A percentile compares a stretch with the other conserved stretches of the same genome.
phyloP scores from a whole-genome alignment of 805 yeast genomes.

The Hyphopichia homilentoma region DNA sequence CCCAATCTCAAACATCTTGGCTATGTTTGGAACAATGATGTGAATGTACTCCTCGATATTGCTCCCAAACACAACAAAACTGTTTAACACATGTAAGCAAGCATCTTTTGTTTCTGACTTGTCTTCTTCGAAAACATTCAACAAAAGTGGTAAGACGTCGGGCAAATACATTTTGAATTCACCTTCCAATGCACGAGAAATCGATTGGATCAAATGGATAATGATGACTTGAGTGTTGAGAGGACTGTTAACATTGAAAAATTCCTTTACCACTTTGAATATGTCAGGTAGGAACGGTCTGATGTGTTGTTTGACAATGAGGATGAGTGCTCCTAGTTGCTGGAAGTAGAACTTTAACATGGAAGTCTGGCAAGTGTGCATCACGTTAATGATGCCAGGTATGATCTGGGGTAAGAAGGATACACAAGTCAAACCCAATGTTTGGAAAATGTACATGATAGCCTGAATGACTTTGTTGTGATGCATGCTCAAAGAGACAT shows the following conservation, averaged over 20 bases:
- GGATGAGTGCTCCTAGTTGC: conserved; percentile 74
- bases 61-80: conserved; percentile 82
- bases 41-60: conserved; percentile 87
- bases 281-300: conserved; percentile 77
- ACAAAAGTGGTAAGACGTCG: conserved; percentile 67
- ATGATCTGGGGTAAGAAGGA: conserved; percentile 84
- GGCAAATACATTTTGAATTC: conserved; percentile 87
- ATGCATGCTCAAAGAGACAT: conserved; percentile 77
- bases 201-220: conserved; percentile 73
- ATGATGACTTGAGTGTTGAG: conserved; percentile 71
- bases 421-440: conserved; percentile 84
- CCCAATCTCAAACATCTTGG: conserved; percentile 70
- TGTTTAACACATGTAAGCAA: conserved; percentile 69
- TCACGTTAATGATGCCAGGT: conserved; percentile 81
- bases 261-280: conserved; percentile 71
- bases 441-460: conserved; percentile 83
- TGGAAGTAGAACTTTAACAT: conserved; percentile 86
- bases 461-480: conserved; percentile 95
- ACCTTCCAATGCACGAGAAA: conserved; percentile 83
- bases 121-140: conserved; percentile 74
- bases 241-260: conserved; percentile 47
- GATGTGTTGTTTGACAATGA: conserved; percentile 85
- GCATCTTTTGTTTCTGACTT: conserved; percentile 57
- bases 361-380: conserved; percentile 75
- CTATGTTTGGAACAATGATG: conserved; percentile 81